Evolutionary conservation across 2,329 filamentous ascomycete genomes (phyloP).

Genomic region (Colletotrichum aenigma): DNA sequence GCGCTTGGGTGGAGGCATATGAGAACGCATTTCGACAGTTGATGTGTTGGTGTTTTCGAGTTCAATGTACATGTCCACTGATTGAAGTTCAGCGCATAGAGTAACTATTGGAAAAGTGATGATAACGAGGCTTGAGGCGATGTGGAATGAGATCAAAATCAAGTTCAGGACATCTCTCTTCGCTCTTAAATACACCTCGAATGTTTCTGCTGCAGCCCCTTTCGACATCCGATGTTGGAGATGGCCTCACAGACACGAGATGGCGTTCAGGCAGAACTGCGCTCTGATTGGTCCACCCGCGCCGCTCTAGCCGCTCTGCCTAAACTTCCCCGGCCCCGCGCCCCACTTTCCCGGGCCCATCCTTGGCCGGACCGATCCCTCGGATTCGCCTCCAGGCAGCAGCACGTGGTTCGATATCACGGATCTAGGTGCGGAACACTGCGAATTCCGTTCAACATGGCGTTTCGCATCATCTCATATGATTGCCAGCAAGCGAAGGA

Average conservation of each 20-base stretch:
- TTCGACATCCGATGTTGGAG: background rate
- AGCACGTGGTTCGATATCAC: background rate
- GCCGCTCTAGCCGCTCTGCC: background rate
- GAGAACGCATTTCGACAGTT: background rate
- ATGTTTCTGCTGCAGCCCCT: background rate
- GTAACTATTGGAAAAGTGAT: rapidly evolving
- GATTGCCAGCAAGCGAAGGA: background rate
- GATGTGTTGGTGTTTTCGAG: background rate
- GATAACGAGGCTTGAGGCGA: background rate
- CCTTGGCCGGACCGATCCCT: background rate
- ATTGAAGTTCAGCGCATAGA: background rate
- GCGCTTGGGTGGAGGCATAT: background rate
- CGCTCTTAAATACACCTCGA: background rate
- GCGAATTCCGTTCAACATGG: background rate
- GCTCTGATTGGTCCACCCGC: background rate
- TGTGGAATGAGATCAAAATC: background rate
- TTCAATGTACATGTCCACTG: background rate
- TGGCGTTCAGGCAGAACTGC: background rate
- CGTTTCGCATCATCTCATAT: background rate
- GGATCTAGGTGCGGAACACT: rapidly evolving
- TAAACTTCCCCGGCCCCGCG: background rate
- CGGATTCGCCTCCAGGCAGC: background rate
- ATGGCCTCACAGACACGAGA: background rate
- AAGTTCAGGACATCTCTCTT: rapidly evolving
- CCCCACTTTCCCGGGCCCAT: background rate